Evolutionary conservation across 176 grass and related monocot genomes (phyloP).

Genomic region (Musa acuminata): DNA sequence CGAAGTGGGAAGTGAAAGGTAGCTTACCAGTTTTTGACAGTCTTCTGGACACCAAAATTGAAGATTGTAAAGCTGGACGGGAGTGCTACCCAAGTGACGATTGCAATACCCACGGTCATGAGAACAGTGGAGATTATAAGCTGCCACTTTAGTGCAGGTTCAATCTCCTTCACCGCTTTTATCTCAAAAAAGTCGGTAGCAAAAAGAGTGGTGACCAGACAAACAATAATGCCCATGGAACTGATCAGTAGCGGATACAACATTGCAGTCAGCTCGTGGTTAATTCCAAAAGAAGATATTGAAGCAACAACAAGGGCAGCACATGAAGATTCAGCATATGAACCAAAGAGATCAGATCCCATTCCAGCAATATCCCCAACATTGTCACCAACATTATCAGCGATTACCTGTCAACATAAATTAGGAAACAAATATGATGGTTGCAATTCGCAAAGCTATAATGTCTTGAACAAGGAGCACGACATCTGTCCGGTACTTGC

Average conservation of each 20-base stretch:
- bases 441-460: too few species aligned
- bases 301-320: conserved; percentile 82
- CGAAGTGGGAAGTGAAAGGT: too few species aligned
- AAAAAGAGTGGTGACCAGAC: conserved; percentile 79
- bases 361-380: conserved; percentile 91
- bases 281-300: conserved; percentile 87
- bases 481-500: too few species aligned
- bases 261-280: conserved; percentile 71
- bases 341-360: conserved; percentile 91
- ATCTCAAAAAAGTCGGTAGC: conserved; percentile 81
- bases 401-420: conserved; percentile 52
- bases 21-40: too few species aligned
- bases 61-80: too few species aligned
- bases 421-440: not conserved
- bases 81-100: conserved; percentile 75
- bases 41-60: too few species aligned
- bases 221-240: conserved; percentile 81
- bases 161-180: conserved; percentile 69
- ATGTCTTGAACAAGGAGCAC: too few species aligned
- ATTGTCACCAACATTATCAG: conserved; percentile 95
- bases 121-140: conserved; percentile 67
- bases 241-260: conserved; percentile 71
- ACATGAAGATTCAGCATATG: conserved; percentile 86
- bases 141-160: conserved; percentile 60
- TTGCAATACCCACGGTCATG: conserved; percentile 71